These are phyloP conservation scores for Trichoderma guizhouense DNA, from an alignment of 2,329 filamentous ascomycete species.

Conservation along the genomic window DNA sequence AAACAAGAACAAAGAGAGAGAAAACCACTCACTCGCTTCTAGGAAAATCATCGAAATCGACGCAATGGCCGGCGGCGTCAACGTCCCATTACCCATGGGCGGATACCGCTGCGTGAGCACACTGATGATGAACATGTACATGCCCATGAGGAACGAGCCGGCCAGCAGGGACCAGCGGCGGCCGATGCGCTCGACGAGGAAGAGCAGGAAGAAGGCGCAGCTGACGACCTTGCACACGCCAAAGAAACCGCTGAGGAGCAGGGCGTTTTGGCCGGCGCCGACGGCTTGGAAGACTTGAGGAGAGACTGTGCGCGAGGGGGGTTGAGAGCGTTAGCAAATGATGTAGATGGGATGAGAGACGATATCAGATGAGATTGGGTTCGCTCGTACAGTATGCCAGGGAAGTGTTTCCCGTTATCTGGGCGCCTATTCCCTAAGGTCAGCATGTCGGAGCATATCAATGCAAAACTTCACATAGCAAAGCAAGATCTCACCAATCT, in stretches of 20 bases:
- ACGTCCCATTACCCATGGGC: conserved; percentile 29
- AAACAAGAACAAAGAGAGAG: not conserved
- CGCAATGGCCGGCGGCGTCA: conserved; percentile 42
- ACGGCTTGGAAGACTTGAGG: conserved; percentile 51
- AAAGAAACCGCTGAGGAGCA: conserved; percentile 52
- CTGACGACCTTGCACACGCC: conserved; percentile 50
- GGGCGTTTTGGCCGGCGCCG: conserved; percentile 44
- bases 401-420: conserved; percentile 50
- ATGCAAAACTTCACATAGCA: not conserved
- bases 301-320: conserved; percentile 32
- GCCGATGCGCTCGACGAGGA: conserved; percentile 48
- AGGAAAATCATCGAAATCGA: conserved; percentile 50
- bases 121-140: conserved; percentile 51
- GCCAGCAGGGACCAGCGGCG: conserved; percentile 46
- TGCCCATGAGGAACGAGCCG: conserved; percentile 48
- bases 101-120: conserved; percentile 46
- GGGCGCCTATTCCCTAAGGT: conserved; percentile 28
- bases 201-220: conserved; percentile 44
- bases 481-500: conserved; percentile 35
- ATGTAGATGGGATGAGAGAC: not conserved
- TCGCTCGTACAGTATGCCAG: conserved; percentile 43
- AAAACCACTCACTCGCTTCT: conserved; percentile 37
- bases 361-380: not conserved
- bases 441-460: not conserved
- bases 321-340: not conserved